Base-by-base conservation (phyloP, 1,139 yeast species). In the Yamadazyma triangularis region DNA sequence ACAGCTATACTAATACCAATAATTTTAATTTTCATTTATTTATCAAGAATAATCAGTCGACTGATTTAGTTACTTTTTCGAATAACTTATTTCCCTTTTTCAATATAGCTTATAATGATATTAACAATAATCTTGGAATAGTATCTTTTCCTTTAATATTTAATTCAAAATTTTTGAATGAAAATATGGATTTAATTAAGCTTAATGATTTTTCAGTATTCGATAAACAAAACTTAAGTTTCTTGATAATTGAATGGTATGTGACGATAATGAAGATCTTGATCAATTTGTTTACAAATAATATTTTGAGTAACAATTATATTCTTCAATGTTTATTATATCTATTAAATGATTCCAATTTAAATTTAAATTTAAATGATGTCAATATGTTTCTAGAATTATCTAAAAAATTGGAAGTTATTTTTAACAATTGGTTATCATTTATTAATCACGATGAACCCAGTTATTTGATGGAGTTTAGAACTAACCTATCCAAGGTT, bases 111-210 rank as follows among this genome's bases (percentile, higher is more conserved):
- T 38, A 31, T 20, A 28, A 26, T 14, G 61, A 60, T 19, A 58
- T 66, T 28, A 64, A 65, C 38, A 66, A 66, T 37, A 65, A 65
- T 34, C 44, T 66, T 23, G 69, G 69, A 1, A 66, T 70, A 19
- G 58, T 71, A 9, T 55, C 69, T 28, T 59, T 67, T 40, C 77
- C 77, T 1, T 44, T 70, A 18, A 51, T 72, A 9, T 64, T 71
- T 43, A 51, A 64, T 30, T 47, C 59, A 15, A 47, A 42, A 18
- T 55, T 58, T 27, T 44, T 65, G 31, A 34, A 38, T 24, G 30
- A 35, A 10, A 34, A 34, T 5, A 31, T 39, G 5, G 23, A 28
- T 7, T 15, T 29, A 4, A 15, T 16, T 21, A 13, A 28, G 8
- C 24, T 32, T 7, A 24, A 34, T n/a, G 24, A 30, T 13, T 26